Percentiles rank a stretch among this genome's conserved stretches.
These are phyloP conservation scores for Westerdykella aurantiaca DNA, from an alignment of 2,329 filamentous ascomycete species.

Conservation along the genomic window DNA sequence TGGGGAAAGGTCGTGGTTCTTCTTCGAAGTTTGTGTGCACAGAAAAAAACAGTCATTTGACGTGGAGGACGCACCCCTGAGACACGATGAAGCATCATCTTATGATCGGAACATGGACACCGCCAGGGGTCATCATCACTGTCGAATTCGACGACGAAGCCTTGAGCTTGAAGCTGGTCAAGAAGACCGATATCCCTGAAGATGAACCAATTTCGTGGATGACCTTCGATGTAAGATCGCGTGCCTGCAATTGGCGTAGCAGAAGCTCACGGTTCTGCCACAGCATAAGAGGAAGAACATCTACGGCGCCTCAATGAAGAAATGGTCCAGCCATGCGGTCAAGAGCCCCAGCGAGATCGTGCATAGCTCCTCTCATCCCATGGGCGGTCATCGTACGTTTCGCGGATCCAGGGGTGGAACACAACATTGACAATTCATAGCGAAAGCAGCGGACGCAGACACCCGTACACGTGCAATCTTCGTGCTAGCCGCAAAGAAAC, in stretches of 20 bases:
- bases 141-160: slow-evolving; percentile 81
- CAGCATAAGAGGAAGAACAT: slow-evolving; percentile 78
- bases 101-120: slow-evolving; percentile 90
- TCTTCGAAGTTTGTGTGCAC: not conserved
- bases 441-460: slow-evolving; percentile 59
- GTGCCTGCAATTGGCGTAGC: not conserved
- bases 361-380: slow-evolving; percentile 67
- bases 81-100: slow-evolving; percentile 72
- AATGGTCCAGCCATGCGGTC: slow-evolving; percentile 78
- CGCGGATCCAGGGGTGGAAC: slow-evolving; percentile 4
- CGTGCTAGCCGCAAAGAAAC: slow-evolving; percentile 69
- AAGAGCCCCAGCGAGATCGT: slow-evolving; percentile 69
- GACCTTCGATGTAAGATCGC: slow-evolving; percentile 67
- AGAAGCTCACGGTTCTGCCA: slow-evolving; percentile 11
- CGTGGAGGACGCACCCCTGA: slow-evolving; percentile 7
- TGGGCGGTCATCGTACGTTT: slow-evolving; percentile 66
- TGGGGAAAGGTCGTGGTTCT: too few relatives aligned
- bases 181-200: slow-evolving; percentile 72
- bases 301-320: slow-evolving; percentile 89
- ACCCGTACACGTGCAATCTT: slow-evolving; percentile 89
- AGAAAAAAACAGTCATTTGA: slow-evolving; percentile 8
- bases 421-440: slow-evolving; percentile 39
- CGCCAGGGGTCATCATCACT: slow-evolving; percentile 83
- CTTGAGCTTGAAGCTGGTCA: slow-evolving; percentile 66
- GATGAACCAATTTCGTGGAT: slow-evolving; percentile 93